These are phyloP conservation scores for Yarrowia sp. DNA, from an alignment of 805 yeast genomes.

Conservation along the genomic window DNA sequence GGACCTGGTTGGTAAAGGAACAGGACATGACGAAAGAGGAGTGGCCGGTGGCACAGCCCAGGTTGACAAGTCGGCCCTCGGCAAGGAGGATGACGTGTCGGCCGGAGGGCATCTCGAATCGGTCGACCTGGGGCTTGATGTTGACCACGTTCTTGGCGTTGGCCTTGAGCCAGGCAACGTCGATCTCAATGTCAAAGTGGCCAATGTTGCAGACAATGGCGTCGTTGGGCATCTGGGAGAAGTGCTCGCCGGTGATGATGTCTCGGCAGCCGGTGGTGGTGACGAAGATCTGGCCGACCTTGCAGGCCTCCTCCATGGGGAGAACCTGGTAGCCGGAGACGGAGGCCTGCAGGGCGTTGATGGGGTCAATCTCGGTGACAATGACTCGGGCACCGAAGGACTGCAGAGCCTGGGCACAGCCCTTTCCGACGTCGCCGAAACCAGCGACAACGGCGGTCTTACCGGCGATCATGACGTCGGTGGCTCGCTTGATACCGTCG, in stretches of 20 bases:
- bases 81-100: constrained; percentile 94
- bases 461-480: constrained; percentile 99
- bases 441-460: constrained; percentile 99
- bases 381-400: constrained; percentile 99
- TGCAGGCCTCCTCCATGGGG: constrained; percentile 91
- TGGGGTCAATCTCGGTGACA: constrained; percentile 96
- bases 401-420: constrained; percentile 98
- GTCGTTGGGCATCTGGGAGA: constrained; percentile 93
- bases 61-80: constrained; percentile 98
- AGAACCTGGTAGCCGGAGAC: constrained; percentile 97
- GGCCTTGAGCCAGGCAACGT: constrained; percentile 97
- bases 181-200: constrained; percentile 98
- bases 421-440: constrained; percentile 99
- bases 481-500: constrained; percentile 99
- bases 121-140: constrained; percentile 99
- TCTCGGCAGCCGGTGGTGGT: constrained; percentile 99
- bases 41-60: constrained; percentile 99
- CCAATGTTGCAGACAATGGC: constrained; percentile 99
- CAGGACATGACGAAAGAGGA: constrained; percentile 99
- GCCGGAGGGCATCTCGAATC: constrained; percentile 85
- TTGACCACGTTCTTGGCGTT: constrained; percentile 91
- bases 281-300: constrained; percentile 93
- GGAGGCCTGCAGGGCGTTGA: constrained; percentile 98
- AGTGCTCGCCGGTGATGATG: constrained; percentile 87
- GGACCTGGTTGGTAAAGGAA: constrained; percentile 98